Percentiles rank a stretch among this genome's conserved stretches.
These are phyloP conservation scores for Albugo laibachii DNA, from an alignment of 352 stramenopile species.

Conservation along the genomic window DNA sequence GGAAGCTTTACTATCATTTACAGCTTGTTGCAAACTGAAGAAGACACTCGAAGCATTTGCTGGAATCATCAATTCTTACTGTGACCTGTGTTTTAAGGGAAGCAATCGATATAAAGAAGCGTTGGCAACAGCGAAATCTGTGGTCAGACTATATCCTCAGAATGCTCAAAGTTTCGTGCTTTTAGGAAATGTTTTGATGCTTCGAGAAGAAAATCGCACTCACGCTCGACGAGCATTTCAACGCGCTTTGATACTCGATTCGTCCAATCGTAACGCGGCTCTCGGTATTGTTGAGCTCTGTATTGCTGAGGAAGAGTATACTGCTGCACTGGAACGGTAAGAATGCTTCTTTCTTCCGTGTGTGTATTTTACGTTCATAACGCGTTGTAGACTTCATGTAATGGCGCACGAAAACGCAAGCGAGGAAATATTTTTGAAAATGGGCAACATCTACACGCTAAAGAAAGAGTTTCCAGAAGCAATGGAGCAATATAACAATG, in stretches of 20 bases:
- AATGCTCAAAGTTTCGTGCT: conserved; percentile 49
- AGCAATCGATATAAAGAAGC: conserved; percentile 60
- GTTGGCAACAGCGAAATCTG: conserved; percentile 33
- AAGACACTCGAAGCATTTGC: conserved; percentile 45
- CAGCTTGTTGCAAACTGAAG: conserved; percentile 31
- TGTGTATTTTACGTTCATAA: conserved; percentile 4
- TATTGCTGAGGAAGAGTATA: conserved; percentile 28
- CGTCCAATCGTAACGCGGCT: conserved; percentile 29
- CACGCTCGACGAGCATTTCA: conserved; percentile 37
- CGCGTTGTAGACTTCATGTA: conserved; percentile 13
- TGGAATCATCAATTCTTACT: conserved; percentile 56
- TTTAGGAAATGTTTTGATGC: conserved; percentile 51
- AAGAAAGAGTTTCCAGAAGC: conserved; percentile 46
- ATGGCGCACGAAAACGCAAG: conserved; percentile 25
- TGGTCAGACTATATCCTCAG: conserved; percentile 46
- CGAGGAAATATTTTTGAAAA: conserved; percentile 55
- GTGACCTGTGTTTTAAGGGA: conserved; percentile 33
- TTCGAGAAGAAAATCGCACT: conserved; percentile 32
- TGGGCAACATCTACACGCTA: conserved; percentile 48
- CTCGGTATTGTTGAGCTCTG: conserved; percentile 55
- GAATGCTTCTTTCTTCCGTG: conserved; percentile 1
- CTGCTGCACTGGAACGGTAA: conserved; percentile 35
- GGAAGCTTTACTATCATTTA: conserved; percentile 40
- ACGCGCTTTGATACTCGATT: conserved; percentile 36
- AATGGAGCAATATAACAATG: conserved; percentile 44